phyloP scores from a whole-genome alignment of 2,329 filamentous ascomycete species.

The Dendrostoma leiphaemia region DNA sequence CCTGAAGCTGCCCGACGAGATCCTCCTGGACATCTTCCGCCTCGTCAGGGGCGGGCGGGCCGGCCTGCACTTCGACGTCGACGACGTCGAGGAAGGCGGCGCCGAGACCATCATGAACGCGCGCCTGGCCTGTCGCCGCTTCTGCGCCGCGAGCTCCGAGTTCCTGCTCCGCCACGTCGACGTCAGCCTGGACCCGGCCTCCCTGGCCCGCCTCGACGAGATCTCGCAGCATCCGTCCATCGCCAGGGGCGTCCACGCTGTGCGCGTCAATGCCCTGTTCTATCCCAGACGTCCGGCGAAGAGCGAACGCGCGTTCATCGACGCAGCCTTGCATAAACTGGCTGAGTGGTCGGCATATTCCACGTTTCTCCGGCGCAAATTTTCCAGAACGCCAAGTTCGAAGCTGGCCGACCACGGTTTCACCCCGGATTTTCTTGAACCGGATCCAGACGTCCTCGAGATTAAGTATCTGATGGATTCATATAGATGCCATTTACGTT shows the following conservation, averaged over 20 bases:
- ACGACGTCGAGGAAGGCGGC: neutral
- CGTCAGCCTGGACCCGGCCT: conserved; percentile 11
- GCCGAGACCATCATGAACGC: conserved; percentile 13
- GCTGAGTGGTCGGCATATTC: too few relatives aligned
- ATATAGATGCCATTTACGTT: too few relatives aligned
- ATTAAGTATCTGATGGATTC: too few relatives aligned
- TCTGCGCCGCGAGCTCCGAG: conserved; percentile 20
- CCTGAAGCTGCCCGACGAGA: too few relatives aligned
- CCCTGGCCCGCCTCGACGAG: conserved; percentile 17
- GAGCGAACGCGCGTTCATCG: neutral
- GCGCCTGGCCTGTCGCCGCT: conserved; percentile 21
- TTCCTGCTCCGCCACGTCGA: conserved; percentile 18
- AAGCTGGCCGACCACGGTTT: too few relatives aligned
- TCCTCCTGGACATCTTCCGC: too few relatives aligned
- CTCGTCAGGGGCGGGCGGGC: neutral
- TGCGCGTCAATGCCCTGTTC: neutral
- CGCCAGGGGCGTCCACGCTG: conserved; percentile 12
- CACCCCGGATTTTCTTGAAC: too few relatives aligned
- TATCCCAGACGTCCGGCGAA: neutral
- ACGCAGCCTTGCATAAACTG: too few relatives aligned
- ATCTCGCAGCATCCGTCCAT: conserved; percentile 21
- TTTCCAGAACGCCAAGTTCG: too few relatives aligned
- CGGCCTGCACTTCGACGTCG: neutral
- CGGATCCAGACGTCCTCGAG: too few relatives aligned
- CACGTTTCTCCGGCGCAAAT: too few relatives aligned